These are phyloP conservation scores for Teunomyces stri DNA, from an alignment of 805 yeast genomes.

Conservation along the genomic window DNA sequence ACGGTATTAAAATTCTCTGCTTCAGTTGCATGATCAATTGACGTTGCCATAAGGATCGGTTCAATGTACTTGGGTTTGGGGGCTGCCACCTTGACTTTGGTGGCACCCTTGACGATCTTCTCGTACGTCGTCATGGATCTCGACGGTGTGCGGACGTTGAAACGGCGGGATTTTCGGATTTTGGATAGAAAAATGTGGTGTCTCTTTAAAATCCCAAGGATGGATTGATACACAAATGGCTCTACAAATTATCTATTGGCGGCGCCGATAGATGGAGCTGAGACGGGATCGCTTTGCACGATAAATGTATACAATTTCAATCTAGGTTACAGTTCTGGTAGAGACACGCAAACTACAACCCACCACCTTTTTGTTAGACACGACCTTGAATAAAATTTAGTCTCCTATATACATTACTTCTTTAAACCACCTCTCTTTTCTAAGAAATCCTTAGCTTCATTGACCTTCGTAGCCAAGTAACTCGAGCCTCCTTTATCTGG, in stretches of 20 bases:
- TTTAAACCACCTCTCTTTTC: conserved; percentile 63
- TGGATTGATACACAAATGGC: neutral
- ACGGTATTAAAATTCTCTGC: conserved; percentile 62
- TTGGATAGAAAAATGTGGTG: neutral
- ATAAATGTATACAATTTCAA: neutral
- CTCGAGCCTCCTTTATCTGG: conserved; percentile 96
- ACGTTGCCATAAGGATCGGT: conserved; percentile 77
- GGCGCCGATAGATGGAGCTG: neutral
- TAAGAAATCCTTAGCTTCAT: conserved; percentile 84
- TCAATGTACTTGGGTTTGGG: conserved; percentile 96
- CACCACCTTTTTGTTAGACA: neutral
- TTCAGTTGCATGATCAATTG: conserved; percentile 40
- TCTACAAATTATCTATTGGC: neutral
- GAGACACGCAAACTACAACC: neutral
- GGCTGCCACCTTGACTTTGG: conserved; percentile 75
- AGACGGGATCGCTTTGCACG: neutral
- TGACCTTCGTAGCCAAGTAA: conserved; percentile 83
- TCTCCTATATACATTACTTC: conserved; percentile 22
- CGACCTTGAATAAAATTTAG: neutral
- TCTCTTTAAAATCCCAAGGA: neutral
- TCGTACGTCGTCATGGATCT: conserved; percentile 59
- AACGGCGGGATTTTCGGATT: conserved; percentile 1
- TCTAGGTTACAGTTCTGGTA: neutral
- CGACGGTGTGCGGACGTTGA: neutral
- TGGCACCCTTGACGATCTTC: conserved; percentile 65